Base-by-base conservation (phyloP, 208 protist species). In the Entamoeba histolytica region DNA sequence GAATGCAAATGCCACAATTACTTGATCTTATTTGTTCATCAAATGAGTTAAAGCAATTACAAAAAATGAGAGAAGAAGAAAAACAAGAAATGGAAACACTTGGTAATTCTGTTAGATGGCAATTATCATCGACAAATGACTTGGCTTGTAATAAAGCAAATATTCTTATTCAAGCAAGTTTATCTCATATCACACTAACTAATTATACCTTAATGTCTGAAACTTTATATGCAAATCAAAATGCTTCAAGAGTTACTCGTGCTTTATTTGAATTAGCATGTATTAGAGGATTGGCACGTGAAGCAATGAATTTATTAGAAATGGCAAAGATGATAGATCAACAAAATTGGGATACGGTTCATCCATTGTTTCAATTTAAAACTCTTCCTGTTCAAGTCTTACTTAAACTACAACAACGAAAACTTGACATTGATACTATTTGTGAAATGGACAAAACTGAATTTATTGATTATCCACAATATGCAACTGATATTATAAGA, bases 221-320 rank as follows among this genome's bases (percentile, higher is more conserved):
- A 96, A 98, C 99, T 96, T 97, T 98, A 47, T 99, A 99, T 96
- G 97, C 99, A 91, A 99, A 98, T 52, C 98, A 99, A 95, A 98
- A 95, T 49, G 96, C 96, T 19, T 93, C 94, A 51, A 93, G 96
- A 28, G 91, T 97, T 0, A 93, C 97, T 47, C 93, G 97, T 39
- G 97, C 97, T 49, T 92, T 98, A 12, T 99, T 97, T 95, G 98
- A 99, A 94, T 98, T 99, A 69, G 23, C 94, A 97, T 57, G 95
- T 97, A 5, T 97, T 96, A 57, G 52, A 78, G 49, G 52, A 7
- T 93, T 39, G 0, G 5, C 92, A 35, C 15, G 93, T 28, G 51
- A 94, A 15, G 93, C 93, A 49, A 35, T 52, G 35, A 57, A 92
- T 35, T 61, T 93, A 12, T 94, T 98, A 19, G 95, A 93, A 14